Conservation (phyloP, 768 basidiomycete genomes). For the Chiua virens region DNA sequence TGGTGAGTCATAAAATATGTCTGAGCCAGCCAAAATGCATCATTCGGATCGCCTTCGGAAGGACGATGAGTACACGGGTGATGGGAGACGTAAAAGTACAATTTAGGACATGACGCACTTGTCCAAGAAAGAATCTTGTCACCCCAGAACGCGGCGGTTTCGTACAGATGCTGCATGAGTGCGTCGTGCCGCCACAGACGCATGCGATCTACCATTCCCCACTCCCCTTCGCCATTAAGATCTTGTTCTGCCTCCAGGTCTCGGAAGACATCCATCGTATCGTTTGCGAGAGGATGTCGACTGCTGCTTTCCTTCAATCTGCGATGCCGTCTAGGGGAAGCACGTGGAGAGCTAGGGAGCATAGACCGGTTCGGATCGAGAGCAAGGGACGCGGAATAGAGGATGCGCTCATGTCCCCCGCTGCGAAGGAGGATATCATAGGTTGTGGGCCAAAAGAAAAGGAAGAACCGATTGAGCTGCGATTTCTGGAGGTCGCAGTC, state of each 20-base stretch:
- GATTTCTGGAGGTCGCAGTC: conserved; percentile 53
- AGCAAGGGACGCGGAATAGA: conserved; percentile 54
- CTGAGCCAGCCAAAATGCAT: conserved; percentile 99
- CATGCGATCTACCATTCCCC: conserved; percentile 94
- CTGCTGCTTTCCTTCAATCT: conserved; percentile 53
- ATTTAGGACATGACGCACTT: conserved; percentile 52
- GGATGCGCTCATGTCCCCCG: conserved; percentile 59
- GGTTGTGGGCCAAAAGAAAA: conserved; percentile 84
- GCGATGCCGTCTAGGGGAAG: conserved; percentile 61
- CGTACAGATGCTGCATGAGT: conserved; percentile 96
- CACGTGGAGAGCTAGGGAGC: conserved; percentile 69
- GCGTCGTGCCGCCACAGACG: conserved; percentile 97
- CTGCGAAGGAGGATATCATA: conserved; percentile 68
- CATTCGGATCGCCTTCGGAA: conserved; percentile 83
- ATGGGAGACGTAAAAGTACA: neutral
- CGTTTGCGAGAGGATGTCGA: conserved; percentile 75
- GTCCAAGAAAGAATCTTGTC: conserved; percentile 97
- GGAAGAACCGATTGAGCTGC: conserved; percentile 73
- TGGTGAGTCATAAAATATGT: conserved; percentile 96
- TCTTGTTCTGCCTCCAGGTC: conserved; percentile 61
- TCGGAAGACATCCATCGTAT: conserved; percentile 72
- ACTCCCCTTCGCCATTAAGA: conserved; percentile 65
- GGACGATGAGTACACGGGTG: conserved; percentile 1
- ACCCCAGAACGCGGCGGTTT: conserved; percentile 98
- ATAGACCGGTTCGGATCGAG: conserved; percentile 83